phyloP scores from a whole-genome alignment of 768 basidiomycete species.

The Leucogyrophana mollusca region DNA sequence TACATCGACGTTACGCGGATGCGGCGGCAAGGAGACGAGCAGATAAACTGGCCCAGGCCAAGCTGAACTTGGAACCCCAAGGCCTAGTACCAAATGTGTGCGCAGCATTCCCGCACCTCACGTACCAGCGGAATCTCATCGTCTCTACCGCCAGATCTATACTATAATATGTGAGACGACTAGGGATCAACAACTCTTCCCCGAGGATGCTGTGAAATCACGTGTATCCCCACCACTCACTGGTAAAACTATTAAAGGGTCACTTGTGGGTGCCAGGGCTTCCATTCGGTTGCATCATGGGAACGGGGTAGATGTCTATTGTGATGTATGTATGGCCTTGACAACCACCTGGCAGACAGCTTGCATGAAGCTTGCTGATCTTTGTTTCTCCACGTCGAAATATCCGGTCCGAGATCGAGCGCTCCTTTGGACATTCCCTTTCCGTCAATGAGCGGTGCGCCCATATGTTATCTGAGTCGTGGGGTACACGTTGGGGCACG shows the following conservation, averaged over 20 bases:
- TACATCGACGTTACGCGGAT: slow-evolving; percentile 73
- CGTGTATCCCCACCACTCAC: neutral
- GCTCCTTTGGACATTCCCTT: slow-evolving; percentile 13
- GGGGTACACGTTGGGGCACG: too few species aligned
- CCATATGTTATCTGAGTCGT: too few species aligned
- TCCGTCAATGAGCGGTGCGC: slow-evolving; percentile 4
- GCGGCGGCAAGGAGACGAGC: slow-evolving; percentile 51
- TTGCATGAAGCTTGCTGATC: slow-evolving; percentile 8
- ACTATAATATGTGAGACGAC: too few species aligned
- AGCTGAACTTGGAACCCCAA: slow-evolving; percentile 31
- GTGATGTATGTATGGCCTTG: slow-evolving; percentile 10
- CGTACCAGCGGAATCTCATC: too few species aligned
- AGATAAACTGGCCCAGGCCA: slow-evolving; percentile 73
- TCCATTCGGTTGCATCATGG: slow-evolving; percentile 6
- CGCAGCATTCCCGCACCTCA: slow-evolving; percentile 1
- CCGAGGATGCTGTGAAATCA: neutral
- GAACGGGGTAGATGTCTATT: slow-evolving; percentile 12
- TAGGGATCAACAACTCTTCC: too few species aligned
- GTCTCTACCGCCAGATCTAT: too few species aligned
- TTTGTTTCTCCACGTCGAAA: slow-evolving; percentile 4
- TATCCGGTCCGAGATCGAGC: slow-evolving; percentile 9
- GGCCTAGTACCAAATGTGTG: slow-evolving; percentile 1
- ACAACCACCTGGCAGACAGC: slow-evolving; percentile 14
- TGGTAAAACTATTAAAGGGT: slow-evolving; percentile 2
- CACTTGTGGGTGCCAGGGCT: neutral